Percentiles rank a stretch among this genome's conserved stretches.
phyloP scores from a whole-genome alignment of 1,284 basidiomycete species.

The Schizopora paradoxa region DNA sequence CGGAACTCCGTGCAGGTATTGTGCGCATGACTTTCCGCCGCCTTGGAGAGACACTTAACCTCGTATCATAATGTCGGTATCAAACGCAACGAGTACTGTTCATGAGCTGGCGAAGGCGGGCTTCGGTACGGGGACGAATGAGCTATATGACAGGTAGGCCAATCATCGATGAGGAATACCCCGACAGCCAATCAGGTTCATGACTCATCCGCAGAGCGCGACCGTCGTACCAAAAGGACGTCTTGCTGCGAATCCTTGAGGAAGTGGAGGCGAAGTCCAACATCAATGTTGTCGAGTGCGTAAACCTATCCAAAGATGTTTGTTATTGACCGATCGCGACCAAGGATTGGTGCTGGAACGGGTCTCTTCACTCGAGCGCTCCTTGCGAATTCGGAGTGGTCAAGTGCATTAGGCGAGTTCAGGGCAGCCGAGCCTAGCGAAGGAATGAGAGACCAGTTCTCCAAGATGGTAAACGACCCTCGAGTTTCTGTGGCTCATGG shows the following conservation, averaged over 20 bases:
- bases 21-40: too few species aligned
- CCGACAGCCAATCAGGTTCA: not conserved
- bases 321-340: not conserved
- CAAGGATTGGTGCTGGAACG: conserved; percentile 62
- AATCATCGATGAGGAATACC: conserved; percentile 12
- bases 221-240: conserved; percentile 62
- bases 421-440: conserved; percentile 68
- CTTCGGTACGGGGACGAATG: conserved; percentile 67
- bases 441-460: conserved; percentile 65
- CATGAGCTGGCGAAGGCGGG: conserved; percentile 59
- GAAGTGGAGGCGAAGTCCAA: conserved; percentile 34
- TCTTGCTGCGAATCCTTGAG: conserved; percentile 50
- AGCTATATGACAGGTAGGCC: conserved; percentile 63
- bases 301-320: conserved; percentile 9
- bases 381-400: conserved; percentile 55
- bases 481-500: conserved; percentile 52
- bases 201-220: conserved; percentile 41
- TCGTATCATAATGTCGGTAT: too few species aligned
- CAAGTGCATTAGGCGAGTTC: conserved; percentile 42
- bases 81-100: too few species aligned
- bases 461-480: conserved; percentile 43
- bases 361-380: conserved; percentile 77
- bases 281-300: conserved; percentile 67
- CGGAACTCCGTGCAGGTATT: too few species aligned
- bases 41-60: too few species aligned